These are phyloP conservation scores for Liriodendron chinense DNA, from an alignment of 164 flowering plant genomes.

Conservation along the genomic window DNA sequence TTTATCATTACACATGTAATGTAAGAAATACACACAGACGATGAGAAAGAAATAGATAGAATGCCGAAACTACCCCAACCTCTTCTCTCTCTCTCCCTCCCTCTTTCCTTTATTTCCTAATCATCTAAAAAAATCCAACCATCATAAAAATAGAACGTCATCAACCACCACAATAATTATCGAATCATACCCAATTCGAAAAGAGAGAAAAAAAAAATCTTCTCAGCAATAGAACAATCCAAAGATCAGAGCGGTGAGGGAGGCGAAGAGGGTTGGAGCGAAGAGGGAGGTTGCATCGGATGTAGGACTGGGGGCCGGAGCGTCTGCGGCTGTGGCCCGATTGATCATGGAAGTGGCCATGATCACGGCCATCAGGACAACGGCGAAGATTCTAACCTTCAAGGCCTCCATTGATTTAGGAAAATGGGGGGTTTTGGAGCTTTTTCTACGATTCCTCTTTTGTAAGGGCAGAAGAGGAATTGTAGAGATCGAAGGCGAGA, in stretches of 20 bases:
- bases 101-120: background rate
- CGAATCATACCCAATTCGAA: background rate
- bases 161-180: background rate
- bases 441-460: background rate
- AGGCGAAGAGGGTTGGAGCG: slow-evolving; percentile 3
- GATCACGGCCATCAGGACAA: slow-evolving; percentile 14
- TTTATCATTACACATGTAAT: background rate
- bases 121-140: background rate
- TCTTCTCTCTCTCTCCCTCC: background rate
- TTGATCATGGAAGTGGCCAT: slow-evolving; percentile 33
- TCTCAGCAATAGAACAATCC: slow-evolving; percentile 15
- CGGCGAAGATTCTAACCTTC: slow-evolving; percentile 27
- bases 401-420: slow-evolving; percentile 32
- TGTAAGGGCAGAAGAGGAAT: background rate
- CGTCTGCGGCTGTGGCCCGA: slow-evolving; percentile 22
- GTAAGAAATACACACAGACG: background rate
- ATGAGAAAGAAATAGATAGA: background rate
- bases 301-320: slow-evolving; percentile 29
- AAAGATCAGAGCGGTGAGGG: slow-evolving; percentile 1
- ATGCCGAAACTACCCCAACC: background rate
- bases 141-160: background rate
- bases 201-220: background rate
- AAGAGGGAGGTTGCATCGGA: slow-evolving; percentile 4
- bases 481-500: background rate
- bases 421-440: background rate